Conservation (phyloP, 345 rosid genomes). For the Eucalyptus regnans region DNA sequence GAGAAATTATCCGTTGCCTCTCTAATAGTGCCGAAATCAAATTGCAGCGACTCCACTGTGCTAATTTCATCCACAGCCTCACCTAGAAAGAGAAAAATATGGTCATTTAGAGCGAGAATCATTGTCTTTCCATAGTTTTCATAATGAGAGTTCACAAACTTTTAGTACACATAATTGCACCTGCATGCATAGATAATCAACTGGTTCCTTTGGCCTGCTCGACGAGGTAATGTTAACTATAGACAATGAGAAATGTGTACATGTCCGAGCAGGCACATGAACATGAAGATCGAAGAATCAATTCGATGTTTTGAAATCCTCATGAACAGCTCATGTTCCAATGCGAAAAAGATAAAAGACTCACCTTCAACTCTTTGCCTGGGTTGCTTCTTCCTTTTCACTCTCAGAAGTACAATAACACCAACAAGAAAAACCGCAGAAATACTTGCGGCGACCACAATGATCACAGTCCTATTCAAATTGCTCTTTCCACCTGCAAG, state of each 20-base stretch:
- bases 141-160: no score
- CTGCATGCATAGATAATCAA: no score
- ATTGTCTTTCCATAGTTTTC: no score
- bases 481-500: background rate
- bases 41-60: slow-evolving; percentile 4
- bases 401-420: background rate
- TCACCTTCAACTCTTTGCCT: background rate
- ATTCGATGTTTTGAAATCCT: background rate
- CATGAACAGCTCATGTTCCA: background rate
- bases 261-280: no score
- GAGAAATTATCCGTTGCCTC: slow-evolving; percentile 8
- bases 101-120: background rate
- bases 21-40: background rate
- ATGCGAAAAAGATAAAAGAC: background rate
- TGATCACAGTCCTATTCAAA: background rate
- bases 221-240: no score
- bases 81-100: background rate
- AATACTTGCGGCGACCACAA: slow-evolving; percentile 18
- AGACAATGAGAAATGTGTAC: no score
- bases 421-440: slow-evolving; percentile 14
- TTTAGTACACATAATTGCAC: no score
- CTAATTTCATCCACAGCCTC: background rate
- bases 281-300: background rate
- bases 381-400: slow-evolving; percentile 1
- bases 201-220: no score